phyloP scores from a whole-genome alignment of 108 stramenopile species.

The Parietichytrium sp. region DNA sequence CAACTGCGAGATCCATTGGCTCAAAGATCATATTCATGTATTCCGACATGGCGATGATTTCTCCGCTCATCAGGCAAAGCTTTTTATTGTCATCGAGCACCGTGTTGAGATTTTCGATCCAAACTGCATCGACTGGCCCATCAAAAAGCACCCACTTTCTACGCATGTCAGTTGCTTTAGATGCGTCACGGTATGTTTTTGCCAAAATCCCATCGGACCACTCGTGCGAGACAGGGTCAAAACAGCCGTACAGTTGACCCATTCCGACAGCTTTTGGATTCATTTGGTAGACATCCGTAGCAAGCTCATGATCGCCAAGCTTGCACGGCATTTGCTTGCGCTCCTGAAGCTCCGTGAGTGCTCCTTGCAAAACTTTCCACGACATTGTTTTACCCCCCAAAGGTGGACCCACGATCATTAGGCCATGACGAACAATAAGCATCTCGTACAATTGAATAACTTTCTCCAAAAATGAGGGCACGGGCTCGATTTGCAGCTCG shows the following conservation, averaged over 20 bases:
- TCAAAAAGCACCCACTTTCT: slow-evolving; percentile 72
- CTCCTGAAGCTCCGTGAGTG: slow-evolving; percentile 48
- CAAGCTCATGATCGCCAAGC: slow-evolving; percentile 45
- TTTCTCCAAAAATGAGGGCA: slow-evolving; percentile 64
- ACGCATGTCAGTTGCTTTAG: slow-evolving; percentile 55
- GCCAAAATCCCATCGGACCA: slow-evolving; percentile 73
- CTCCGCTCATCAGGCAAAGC: slow-evolving; percentile 71
- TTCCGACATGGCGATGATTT: slow-evolving; percentile 72
- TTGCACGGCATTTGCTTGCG: slow-evolving; percentile 58
- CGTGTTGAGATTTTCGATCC: slow-evolving; percentile 78
- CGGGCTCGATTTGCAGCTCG: slow-evolving; percentile 53
- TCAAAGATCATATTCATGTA: slow-evolving; percentile 73
- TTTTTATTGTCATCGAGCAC: slow-evolving; percentile 69
- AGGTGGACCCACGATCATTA: slow-evolving; percentile 73
- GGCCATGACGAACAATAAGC: slow-evolving; percentile 74
- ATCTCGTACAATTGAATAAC: slow-evolving; percentile 74
- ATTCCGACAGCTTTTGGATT: slow-evolving; percentile 68
- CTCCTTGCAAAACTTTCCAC: slow-evolving; percentile 50
- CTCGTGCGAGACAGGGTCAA: slow-evolving; percentile 66
- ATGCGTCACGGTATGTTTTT: slow-evolving; percentile 67
- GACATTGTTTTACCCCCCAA: slow-evolving; percentile 63
- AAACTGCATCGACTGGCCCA: slow-evolving; percentile 72
- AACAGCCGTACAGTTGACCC: slow-evolving; percentile 67
- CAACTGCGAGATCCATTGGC: slow-evolving; percentile 70
- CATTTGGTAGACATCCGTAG: slow-evolving; percentile 48